phyloP scores from a whole-genome alignment of 768 basidiomycete species.

The Boletus rubescentipes region DNA sequence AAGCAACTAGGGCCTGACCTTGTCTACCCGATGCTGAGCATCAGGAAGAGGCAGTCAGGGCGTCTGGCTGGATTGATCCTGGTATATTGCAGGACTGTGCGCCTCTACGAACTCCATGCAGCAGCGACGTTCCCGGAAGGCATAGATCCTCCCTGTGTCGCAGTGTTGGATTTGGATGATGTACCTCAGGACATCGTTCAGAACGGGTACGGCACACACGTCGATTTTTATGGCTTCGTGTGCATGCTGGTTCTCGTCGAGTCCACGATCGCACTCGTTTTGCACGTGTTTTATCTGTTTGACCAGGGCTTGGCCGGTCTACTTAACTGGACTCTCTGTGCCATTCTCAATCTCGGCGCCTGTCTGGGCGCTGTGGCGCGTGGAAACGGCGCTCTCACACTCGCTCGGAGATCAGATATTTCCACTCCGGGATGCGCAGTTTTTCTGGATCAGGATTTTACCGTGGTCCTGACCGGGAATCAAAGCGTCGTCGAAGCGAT shows the following conservation, averaged over 20 bases:
- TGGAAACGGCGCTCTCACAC: constrained; percentile 1
- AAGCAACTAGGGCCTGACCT: background rate
- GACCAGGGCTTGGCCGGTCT: background rate
- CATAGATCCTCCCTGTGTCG: background rate
- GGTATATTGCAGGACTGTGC: background rate
- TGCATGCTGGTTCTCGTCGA: background rate
- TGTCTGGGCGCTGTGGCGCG: background rate
- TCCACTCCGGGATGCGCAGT: background rate
- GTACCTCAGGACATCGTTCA: background rate
- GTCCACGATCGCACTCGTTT: background rate
- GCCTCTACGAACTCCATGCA: background rate
- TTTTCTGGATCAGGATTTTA: constrained; percentile 1
- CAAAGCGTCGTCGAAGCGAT: constrained; percentile 3
- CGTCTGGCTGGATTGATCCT: constrained; percentile 2
- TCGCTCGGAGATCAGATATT: background rate
- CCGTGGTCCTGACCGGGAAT: background rate
- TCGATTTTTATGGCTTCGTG: background rate
- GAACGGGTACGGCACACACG: background rate
- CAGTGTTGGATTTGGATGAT: background rate
- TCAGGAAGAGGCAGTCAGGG: background rate
- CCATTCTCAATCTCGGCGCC: background rate
- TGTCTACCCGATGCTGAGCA: constrained; percentile 5
- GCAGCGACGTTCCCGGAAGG: background rate
- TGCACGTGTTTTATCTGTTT: background rate
- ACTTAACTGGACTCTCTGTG: background rate